These are phyloP conservation scores for Aspergillus luchuensis DNA, from an alignment of 2,329 filamentous ascomycete species.

Conservation along the genomic window DNA sequence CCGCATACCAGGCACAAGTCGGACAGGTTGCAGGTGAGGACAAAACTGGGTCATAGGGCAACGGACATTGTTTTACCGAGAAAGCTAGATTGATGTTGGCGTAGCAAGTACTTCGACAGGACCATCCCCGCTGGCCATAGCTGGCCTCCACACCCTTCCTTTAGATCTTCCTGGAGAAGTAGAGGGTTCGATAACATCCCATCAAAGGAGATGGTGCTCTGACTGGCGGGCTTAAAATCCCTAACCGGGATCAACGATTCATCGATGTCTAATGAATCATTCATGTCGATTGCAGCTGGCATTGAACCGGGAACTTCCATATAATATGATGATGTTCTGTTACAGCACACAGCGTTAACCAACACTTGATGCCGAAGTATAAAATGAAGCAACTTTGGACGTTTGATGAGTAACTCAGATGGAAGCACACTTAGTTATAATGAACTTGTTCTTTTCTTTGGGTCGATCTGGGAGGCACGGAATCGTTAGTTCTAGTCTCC, in stretches of 20 bases:
- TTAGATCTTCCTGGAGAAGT: constrained; percentile 79
- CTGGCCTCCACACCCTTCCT: constrained; percentile 86
- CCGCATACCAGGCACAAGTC: background rate
- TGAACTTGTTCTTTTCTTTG: background rate
- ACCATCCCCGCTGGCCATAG: constrained; percentile 94
- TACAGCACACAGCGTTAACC: background rate
- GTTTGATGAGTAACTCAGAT: background rate
- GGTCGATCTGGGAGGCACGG: background rate
- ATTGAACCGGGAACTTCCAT: constrained; percentile 17
- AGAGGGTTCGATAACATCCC: constrained; percentile 71
- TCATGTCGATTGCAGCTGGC: constrained; percentile 26
- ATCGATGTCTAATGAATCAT: constrained; percentile 47
- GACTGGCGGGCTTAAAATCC: constrained; percentile 53
- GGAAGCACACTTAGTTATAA: background rate
- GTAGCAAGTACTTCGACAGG: constrained; percentile 80
- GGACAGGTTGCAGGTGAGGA: background rate
- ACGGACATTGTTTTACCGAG: constrained; percentile 72
- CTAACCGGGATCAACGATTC: constrained; percentile 60
- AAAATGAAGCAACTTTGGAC: background rate
- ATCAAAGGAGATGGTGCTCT: constrained; percentile 65
- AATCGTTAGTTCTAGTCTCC: background rate
- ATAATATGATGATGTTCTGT: background rate
- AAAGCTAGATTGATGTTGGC: constrained; percentile 67
- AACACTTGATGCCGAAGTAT: background rate
- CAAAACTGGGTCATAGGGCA: constrained; percentile 12